Evolutionary conservation across 345 rosid genomes (phyloP).

Genomic region (Brassica napus): Da-Ae NC_063441.1:489001-489500

Average conservation of each 20-base stretch:
- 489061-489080: not conserved
- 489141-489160: slow-evolving; percentile 75
- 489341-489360: not conserved
- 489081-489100: slow-evolving; percentile 6
- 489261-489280: slow-evolving; percentile 90
- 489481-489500: not conserved
- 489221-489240: slow-evolving; percentile 37
- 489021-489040: not conserved
- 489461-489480: slow-evolving; percentile 91
- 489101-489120: not conserved
- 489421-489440: slow-evolving; percentile 91
- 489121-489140: slow-evolving; percentile 57
- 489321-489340: slow-evolving; percentile 60
- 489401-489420: slow-evolving; percentile 81
- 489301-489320: slow-evolving; percentile 87
- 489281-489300: slow-evolving; percentile 89
- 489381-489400: slow-evolving; percentile 44
- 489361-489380: not conserved
- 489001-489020: not conserved
- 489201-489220: not conserved
- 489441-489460: slow-evolving; percentile 93
- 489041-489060: not conserved
- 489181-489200: not conserved
- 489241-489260: slow-evolving; percentile 89
- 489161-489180: slow-evolving; percentile 51